phyloP scores from a whole-genome alignment of 2,329 filamentous ascomycete species.

The Fonsecaea nubica region DNA sequence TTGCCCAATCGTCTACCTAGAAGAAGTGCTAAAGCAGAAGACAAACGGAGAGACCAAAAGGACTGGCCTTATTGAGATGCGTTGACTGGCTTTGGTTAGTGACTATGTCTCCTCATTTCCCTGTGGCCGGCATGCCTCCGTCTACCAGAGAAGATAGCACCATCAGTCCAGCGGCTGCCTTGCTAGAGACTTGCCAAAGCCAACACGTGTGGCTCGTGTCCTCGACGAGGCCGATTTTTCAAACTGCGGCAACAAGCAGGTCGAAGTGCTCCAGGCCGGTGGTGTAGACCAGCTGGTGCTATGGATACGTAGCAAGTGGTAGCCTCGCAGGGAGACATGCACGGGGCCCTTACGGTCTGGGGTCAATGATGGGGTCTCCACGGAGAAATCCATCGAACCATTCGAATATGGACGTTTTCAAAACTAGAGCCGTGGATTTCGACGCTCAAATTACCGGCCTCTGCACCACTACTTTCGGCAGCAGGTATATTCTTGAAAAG shows the following conservation, averaged over 20 bases:
- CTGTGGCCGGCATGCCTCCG: conserved; percentile 23
- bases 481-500: conserved; percentile 15
- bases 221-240: conserved; percentile 22
- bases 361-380: conserved; percentile 22
- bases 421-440: conserved; percentile 23
- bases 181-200: conserved; percentile 20
- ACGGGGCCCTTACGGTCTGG: conserved; percentile 21
- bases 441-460: conserved; percentile 21
- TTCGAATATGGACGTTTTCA: conserved; percentile 21
- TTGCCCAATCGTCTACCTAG: conserved; percentile 19
- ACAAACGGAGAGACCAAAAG: conserved; percentile 5
- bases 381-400: conserved; percentile 21
- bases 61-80: conserved; percentile 15
- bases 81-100: conserved; percentile 25
- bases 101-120: conserved; percentile 29
- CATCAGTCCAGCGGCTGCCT: conserved; percentile 17
- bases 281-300: conserved; percentile 21
- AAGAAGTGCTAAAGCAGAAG: neutral
- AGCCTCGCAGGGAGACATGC: conserved; percentile 17
- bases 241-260: conserved; percentile 25
- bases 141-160: conserved; percentile 17
- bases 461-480: conserved; percentile 20
- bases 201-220: conserved; percentile 21
- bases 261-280: conserved; percentile 20
- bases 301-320: conserved; percentile 6